These are phyloP conservation scores for Vigna angularis DNA, from an alignment of 306 rosid genomes.

Conservation along the genomic window DNA sequence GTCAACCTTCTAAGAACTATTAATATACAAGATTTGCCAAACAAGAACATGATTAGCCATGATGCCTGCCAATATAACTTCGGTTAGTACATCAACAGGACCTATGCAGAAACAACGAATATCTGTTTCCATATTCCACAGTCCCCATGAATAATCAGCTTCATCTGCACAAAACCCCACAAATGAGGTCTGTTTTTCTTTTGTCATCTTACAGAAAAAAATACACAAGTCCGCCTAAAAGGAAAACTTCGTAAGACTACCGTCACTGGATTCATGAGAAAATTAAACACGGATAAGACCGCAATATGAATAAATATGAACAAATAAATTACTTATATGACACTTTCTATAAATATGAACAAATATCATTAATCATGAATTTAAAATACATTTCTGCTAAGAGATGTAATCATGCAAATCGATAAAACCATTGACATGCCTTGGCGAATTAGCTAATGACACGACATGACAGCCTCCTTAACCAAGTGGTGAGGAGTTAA, in stretches of 20 bases:
- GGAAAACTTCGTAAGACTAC: not conserved
- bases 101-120: slow-evolving; percentile 49
- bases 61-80: slow-evolving; percentile 49
- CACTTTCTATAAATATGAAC: not conserved
- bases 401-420: not conserved
- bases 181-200: slow-evolving; percentile 22
- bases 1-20: slow-evolving; percentile 49
- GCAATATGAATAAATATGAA: too few relatives aligned
- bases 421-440: not conserved
- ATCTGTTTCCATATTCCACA: slow-evolving; percentile 49
- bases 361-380: not conserved
- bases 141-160: slow-evolving; percentile 59
- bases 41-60: slow-evolving; percentile 40
- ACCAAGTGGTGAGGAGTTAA: not conserved
- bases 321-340: not conserved
- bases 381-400: not conserved
- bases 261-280: not conserved
- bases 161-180: slow-evolving; percentile 63
- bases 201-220: not conserved
- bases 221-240: not conserved
- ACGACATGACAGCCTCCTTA: not conserved
- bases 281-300: not conserved
- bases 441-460: not conserved
- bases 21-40: slow-evolving; percentile 69
- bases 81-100: slow-evolving; percentile 51